Base-by-base conservation (phyloP, 106 monocot species). In the Triglochin maritima region DNA sequence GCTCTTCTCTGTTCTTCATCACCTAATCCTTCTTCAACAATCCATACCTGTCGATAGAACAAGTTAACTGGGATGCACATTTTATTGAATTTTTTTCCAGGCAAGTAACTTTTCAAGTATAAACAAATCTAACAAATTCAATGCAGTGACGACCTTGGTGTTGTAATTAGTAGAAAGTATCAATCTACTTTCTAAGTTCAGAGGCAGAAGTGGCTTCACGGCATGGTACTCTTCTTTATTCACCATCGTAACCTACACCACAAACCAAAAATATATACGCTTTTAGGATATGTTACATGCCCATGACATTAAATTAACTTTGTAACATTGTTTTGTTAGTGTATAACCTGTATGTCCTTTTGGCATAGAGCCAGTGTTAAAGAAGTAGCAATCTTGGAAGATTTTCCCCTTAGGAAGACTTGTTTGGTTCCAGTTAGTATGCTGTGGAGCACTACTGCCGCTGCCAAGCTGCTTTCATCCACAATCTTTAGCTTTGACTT, bases 401-500 rank as follows among this genome's bases (percentile, higher is more conserved):
- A 60, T 9, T 72, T 62, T 49, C 95, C 95, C 59, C 60, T 69
- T 7, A 96, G 64, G 52, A 90, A 64, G 46, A 90, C 68, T 72
- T 81, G 78, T 56, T 79, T 71, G 61, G 83, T 87, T 65, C 77
- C 84, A 49, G 17, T 15, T n/a, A 87, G 87, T 63, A 96, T 85
- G 42, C 76, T 84, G 43, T 83, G 77, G 17, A 96, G 69, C 57
- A 91, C 80, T 50, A 86, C 77, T 14, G 87, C 95, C 42, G 84
- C 76, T 51, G 95, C 85, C 68, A 96, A 84, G 72, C 85, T 84
- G 54, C 83, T 91, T 51, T 90, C 96, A 75, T 96, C 96, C 6
- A 86, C 83, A 57, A 96, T 81, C 79, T 74, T 96, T 47, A 86
- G 45, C 46, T 77, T 84, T 59, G 91, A 68, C 48, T 91, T 86